phyloP scores from a whole-genome alignment of 768 basidiomycete genomes.

The Pilatotrama ljubarskyi region DNA sequence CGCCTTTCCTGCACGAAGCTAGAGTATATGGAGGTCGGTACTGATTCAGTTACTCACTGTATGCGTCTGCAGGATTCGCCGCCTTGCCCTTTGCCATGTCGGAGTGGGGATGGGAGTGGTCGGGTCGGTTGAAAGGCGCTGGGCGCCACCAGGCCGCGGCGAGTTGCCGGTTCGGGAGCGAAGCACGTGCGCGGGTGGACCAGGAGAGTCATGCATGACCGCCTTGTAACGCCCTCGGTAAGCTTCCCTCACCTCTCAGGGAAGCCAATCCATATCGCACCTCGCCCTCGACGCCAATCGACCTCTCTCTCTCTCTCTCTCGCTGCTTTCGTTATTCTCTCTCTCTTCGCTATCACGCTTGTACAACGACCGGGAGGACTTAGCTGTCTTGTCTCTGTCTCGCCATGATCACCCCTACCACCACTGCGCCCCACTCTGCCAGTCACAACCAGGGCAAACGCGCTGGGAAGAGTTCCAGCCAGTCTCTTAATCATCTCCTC shows the following conservation, averaged over 20 bases:
- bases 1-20: constrained; percentile 69
- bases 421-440: constrained; percentile 28
- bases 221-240: constrained; percentile 24
- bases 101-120: neutral
- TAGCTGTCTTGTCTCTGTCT: constrained; percentile 27
- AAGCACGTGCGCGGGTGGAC: constrained; percentile 28
- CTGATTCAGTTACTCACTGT: constrained; percentile 56
- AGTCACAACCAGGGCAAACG: constrained; percentile 65
- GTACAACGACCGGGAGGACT: constrained; percentile 27
- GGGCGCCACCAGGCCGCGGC: neutral
- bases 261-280: constrained; percentile 38
- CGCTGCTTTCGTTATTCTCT: constrained; percentile 2
- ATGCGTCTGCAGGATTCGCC: constrained; percentile 93
- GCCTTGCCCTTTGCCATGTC: constrained; percentile 83
- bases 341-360: neutral
- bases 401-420: constrained; percentile 22
- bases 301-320: neutral
- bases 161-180: constrained; percentile 18
- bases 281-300: neutral
- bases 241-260: constrained; percentile 47
- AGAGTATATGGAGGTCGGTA: neutral
- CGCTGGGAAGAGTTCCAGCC: constrained; percentile 61
- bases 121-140: neutral
- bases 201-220: constrained; percentile 30
- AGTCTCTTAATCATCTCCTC: constrained; percentile 82